Conservation (phyloP, 306 rosid species). For the Coriaria nepalensis region DNA sequence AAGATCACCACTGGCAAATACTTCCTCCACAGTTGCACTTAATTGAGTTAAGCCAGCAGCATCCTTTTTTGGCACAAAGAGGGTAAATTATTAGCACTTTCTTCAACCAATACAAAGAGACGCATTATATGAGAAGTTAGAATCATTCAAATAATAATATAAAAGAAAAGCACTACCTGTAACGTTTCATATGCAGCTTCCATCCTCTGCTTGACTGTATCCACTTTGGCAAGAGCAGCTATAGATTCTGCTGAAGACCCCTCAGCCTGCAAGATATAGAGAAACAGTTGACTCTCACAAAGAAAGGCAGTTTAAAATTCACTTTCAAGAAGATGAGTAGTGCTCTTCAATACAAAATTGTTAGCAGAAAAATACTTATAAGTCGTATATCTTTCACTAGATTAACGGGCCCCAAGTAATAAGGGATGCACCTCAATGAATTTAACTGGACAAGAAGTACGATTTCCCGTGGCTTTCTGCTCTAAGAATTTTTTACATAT, state of each 20-base stretch:
- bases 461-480: too few species aligned
- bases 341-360: too few species aligned
- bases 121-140: conserved; percentile 1
- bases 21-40: conserved; percentile 94
- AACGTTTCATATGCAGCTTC: conserved; percentile 89
- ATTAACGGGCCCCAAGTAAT: too few species aligned
- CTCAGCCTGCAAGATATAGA: conserved; percentile 52
- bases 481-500: too few species aligned
- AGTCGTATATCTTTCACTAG: too few species aligned
- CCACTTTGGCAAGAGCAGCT: conserved; percentile 87
- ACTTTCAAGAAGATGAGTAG: too few species aligned
- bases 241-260: conserved; percentile 95
- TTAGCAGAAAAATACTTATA: too few species aligned
- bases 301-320: too few species aligned
- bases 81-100: too few species aligned
- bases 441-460: too few species aligned
- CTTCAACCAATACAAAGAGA: too few species aligned
- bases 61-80: conserved; percentile 30
- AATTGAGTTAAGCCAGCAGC: conserved; percentile 98
- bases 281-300: not conserved
- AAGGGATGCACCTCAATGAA: too few species aligned
- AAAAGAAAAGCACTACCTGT: conserved; percentile 36
- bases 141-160: conserved; percentile 8
- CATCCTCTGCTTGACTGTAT: conserved; percentile 94
- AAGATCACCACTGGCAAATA: conserved; percentile 95